A percentile compares a stretch with the other conserved stretches of the same genome.
Conservation (phyloP, 345 rosid species). For the Linum tenue region DNA sequence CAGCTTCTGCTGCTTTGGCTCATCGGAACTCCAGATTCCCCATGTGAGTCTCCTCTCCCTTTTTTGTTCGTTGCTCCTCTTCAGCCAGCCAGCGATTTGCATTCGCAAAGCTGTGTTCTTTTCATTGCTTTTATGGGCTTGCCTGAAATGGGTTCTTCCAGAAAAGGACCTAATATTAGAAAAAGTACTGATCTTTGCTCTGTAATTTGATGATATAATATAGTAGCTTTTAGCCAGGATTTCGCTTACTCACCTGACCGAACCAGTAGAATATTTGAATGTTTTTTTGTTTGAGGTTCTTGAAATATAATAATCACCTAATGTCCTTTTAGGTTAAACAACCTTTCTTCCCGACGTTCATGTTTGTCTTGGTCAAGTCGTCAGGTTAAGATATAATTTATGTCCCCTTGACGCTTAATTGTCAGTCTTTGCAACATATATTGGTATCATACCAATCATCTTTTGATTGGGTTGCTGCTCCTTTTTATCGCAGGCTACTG, state of each 20-base stretch:
- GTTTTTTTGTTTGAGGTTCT: background rate
- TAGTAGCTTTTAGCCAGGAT: background rate
- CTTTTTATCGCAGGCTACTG: slow-evolving; percentile 26
- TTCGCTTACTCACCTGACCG: background rate
- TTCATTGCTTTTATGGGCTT: background rate
- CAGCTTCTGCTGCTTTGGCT: slow-evolving; percentile 17
- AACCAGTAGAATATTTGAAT: background rate
- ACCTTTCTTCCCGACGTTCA: too few species aligned
- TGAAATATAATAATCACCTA: too few species aligned
- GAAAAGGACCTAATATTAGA: background rate
- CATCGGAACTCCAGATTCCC: slow-evolving; percentile 11
- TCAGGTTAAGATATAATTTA: background rate
- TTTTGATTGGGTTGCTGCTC: background rate
- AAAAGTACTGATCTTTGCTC: background rate
- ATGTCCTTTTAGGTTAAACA: background rate
- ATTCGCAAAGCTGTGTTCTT: background rate
- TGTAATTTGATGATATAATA: background rate
- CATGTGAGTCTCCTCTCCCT: slow-evolving; percentile 2
- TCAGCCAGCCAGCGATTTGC: background rate
- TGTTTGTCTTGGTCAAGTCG: background rate
- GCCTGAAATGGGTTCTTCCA: background rate
- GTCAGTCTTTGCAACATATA: too few species aligned
- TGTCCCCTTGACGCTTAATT: background rate
- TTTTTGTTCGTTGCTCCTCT: background rate
- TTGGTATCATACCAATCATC: background rate